phyloP scores from a whole-genome alignment of 176 grass and related monocot species.

The bread wheat (Triticum aestivum) region IWGSC_CS_RefSeq_v2.1 NC_057795.1:645056729-645057228 shows the following conservation, averaged over 20 bases:
- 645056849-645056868: constrained; percentile 81
- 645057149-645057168: constrained; percentile 86
- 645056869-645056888: neutral
- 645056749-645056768: neutral
- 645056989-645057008: constrained; percentile 91
- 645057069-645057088: constrained; percentile 99
- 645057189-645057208: constrained; percentile 97
- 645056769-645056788: neutral
- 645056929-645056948: neutral
- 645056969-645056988: constrained; percentile 67
- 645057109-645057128: constrained; percentile 98
- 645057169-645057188: constrained; percentile 96
- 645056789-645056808: constrained; percentile 40
- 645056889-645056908: neutral
- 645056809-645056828: constrained; percentile 86
- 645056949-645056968: neutral
- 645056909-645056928: neutral
- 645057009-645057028: constrained; percentile 92
- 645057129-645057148: constrained; percentile 99
- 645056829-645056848: constrained; percentile 93
- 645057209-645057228: constrained; percentile 23
- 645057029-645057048: constrained; percentile 94
- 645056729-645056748: neutral
- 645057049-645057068: constrained; percentile 99
- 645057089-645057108: constrained; percentile 90